These are phyloP conservation scores for Solanum paucissectum DNA, from an alignment of 257 asterid species.

Conservation along the genomic window DNA sequence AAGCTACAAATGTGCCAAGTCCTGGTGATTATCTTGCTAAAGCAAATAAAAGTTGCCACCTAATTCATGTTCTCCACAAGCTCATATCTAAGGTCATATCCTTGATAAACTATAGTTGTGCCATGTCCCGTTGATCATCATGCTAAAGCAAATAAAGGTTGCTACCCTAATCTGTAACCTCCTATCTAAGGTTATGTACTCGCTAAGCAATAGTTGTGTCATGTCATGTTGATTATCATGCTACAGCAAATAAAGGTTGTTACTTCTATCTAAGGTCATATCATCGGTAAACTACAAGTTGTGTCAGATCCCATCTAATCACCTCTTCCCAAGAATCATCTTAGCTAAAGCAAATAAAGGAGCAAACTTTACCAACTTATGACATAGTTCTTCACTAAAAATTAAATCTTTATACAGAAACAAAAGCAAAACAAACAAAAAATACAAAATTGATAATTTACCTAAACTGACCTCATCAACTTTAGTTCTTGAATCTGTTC, in stretches of 20 bases:
- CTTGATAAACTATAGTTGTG: neutral
- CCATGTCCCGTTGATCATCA: neutral
- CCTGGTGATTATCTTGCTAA: too few species aligned
- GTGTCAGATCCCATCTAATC: too few species aligned
- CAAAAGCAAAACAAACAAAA: neutral
- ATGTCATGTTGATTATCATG: neutral
- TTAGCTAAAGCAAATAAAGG: neutral
- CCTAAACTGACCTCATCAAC: neutral
- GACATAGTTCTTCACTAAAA: neutral
- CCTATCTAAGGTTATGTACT: neutral
- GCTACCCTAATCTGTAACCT: neutral
- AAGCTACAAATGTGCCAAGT: too few species aligned
- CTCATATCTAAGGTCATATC: neutral
- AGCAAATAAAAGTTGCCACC: too few species aligned
- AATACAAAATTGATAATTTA: neutral
- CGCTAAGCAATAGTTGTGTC: neutral
- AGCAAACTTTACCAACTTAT: neutral
- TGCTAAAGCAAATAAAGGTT: neutral
- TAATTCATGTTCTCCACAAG: neutral
- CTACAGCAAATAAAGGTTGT: neutral
- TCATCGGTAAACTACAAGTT: too few species aligned
- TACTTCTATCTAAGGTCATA: too few species aligned
- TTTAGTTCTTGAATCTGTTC: neutral
- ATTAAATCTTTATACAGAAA: neutral
- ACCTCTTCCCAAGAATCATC: neutral